Base-by-base conservation (phyloP, 2,329 filamentous ascomycete species). In the Colletotrichum shisoi region DNA sequence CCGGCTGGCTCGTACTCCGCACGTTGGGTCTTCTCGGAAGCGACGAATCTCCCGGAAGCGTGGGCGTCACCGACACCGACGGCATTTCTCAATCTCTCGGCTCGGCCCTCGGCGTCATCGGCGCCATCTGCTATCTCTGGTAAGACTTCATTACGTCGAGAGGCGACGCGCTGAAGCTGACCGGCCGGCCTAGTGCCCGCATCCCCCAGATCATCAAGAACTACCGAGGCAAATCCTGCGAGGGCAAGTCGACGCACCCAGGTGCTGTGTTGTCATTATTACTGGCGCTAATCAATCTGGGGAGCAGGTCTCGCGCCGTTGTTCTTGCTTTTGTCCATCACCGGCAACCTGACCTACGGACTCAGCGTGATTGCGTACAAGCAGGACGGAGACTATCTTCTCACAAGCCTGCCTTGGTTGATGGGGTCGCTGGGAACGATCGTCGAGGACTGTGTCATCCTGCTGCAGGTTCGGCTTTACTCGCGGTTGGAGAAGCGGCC, bases 171-270 rank as follows among this genome's bases (percentile, higher is more conserved):
- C 4, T n/a, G 15, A 3, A 2, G 15, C 39, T 66, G 17, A 63
- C 21, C 17, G 1, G 9, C 9, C 4, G 21, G 24, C 24, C 27
- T 34, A 66, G 63, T 24, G 63, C 63, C 5, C 51, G 63, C 0
- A 48, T 66, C n/a, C 63, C 63, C 12, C 63, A 66, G 12, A 66
- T 66, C 37, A 12, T 66, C 19, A 66, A 66, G 15, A 66, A 66
- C 8, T 49, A 63, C 8, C 45, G 59, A 37, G 58, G 37, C 17
- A 52, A 53, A 15, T 66, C 63, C 6, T 66, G 63, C 39, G 63
- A 54, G 34, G 63, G 63, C 57, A 3, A 13, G 27, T 52, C 9
- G n/a, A 2, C 7, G 11, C 37, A 0, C 13, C 8, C 24, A 5
- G 15, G 1, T 31, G 27, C 27, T 31, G 9, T 2, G 3, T 17